Evolutionary conservation across 176 grass and related monocot species (phyloP).

Genomic region (Rhynchospora tenuis): DNA sequence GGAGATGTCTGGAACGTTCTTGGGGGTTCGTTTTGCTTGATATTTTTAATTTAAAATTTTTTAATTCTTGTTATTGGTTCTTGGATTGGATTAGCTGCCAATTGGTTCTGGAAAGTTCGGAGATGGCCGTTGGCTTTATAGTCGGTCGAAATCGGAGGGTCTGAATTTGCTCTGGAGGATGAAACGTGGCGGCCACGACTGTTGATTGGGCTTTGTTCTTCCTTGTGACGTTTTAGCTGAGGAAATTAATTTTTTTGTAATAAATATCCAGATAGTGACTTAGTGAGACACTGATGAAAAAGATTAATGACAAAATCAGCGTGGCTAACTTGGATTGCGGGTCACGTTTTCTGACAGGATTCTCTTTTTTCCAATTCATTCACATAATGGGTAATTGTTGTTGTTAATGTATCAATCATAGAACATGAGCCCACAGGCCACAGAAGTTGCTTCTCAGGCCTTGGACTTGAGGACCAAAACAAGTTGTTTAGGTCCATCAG

Average conservation of each 20-base stretch:
- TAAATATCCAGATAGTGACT: not conserved
- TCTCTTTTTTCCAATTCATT: not conserved
- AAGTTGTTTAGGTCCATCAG: not conserved
- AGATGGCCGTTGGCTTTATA: not conserved
- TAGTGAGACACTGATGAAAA: not conserved
- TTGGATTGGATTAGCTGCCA: not conserved
- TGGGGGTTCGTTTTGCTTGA: not conserved
- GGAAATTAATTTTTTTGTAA: not conserved
- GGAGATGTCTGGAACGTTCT: conserved; percentile 8
- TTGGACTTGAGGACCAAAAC: not conserved
- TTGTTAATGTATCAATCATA: not conserved
- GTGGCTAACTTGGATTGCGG: not conserved
- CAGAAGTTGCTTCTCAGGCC: not conserved
- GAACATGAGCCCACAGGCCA: not conserved
- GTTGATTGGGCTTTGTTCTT: not conserved
- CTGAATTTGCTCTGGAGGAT: not conserved
- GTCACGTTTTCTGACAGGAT: not conserved
- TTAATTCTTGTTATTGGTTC: not conserved
- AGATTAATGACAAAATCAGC: not conserved
- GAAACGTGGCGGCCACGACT: not conserved
- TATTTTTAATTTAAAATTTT: too few relatives aligned
- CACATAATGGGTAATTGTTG: too few relatives aligned
- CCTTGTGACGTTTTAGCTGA: not conserved
- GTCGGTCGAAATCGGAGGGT: not conserved
- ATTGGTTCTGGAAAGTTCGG: conserved; percentile 10